Evolutionary conservation across 495 filamentous ascomycete species (phyloP).

Genomic region (Schizothecium vesticola): DNA sequence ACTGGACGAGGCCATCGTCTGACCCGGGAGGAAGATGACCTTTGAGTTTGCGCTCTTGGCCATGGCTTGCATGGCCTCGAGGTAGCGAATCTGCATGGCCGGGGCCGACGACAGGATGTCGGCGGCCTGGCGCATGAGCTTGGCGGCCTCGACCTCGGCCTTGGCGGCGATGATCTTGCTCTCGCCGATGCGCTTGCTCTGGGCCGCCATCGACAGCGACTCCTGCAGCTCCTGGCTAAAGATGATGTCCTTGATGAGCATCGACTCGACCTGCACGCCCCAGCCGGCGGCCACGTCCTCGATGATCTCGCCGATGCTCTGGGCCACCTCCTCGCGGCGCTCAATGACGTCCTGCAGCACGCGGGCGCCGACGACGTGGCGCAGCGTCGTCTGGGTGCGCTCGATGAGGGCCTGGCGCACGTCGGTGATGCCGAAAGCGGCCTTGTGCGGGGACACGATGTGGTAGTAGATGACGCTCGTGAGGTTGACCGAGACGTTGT

Average conservation of each 20-base stretch:
- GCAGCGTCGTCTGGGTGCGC: slow-evolving; percentile 95
- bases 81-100: slow-evolving; percentile 97
- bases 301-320: slow-evolving; percentile 93
- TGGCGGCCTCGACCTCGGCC: slow-evolving; percentile 94
- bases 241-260: slow-evolving; percentile 99
- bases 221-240: slow-evolving; percentile 96
- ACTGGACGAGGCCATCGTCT: slow-evolving; percentile 54
- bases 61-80: slow-evolving; percentile 99
- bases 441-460: slow-evolving; percentile 90
- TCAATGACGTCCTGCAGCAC: slow-evolving; percentile 98
- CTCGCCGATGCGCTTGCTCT: slow-evolving; percentile 96
- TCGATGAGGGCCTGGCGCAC: slow-evolving; percentile 92
- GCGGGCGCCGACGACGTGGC: slow-evolving; percentile 93
- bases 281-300: slow-evolving; percentile 90
- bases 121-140: slow-evolving; percentile 95
- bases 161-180: slow-evolving; percentile 96
- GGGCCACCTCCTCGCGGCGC: slow-evolving; percentile 93
- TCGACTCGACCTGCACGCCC: slow-evolving; percentile 94
- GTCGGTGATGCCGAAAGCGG: slow-evolving; percentile 94
- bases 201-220: slow-evolving; percentile 99
- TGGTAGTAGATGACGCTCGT: slow-evolving; percentile 99
- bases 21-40: slow-evolving; percentile 88
- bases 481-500: slow-evolving; percentile 90
- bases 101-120: slow-evolving; percentile 91
- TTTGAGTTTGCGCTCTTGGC: slow-evolving; percentile 93